These are phyloP conservation scores for Betula pendula DNA, from an alignment of 306 rosid genomes.

Conservation along the genomic window DNA sequence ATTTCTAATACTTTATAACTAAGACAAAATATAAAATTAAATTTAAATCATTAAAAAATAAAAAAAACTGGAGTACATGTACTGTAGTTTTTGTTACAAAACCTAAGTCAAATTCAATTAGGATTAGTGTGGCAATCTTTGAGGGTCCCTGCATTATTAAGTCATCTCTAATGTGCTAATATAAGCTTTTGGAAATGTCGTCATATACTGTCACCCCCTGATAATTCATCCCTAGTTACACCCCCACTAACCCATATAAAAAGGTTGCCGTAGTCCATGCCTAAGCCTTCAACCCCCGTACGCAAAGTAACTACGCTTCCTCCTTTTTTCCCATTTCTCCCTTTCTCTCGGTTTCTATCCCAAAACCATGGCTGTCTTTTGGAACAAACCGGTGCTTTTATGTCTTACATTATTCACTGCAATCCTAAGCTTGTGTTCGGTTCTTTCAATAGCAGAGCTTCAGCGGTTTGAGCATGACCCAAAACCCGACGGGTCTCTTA, in stretches of 20 bases:
- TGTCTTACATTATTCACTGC: slow-evolving; percentile 1
- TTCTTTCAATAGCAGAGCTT: slow-evolving; percentile 34
- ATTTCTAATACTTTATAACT: no score
- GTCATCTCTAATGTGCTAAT: neutral
- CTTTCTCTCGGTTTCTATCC: neutral
- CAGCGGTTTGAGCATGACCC: slow-evolving; percentile 27
- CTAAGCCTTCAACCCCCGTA: neutral
- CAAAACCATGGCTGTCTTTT: slow-evolving; percentile 32
- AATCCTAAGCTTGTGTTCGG: slow-evolving; percentile 6
- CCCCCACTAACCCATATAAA: neutral
- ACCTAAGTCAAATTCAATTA: no score
- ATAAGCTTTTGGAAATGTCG: neutral
- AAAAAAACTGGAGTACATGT: no score
- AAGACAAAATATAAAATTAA: no score
- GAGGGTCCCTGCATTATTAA: no score
- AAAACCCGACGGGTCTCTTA: slow-evolving; percentile 39
- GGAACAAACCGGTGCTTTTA: neutral
- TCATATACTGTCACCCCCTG: neutral
- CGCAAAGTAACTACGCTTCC: neutral
- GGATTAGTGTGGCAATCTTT: no score
- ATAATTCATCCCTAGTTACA: neutral
- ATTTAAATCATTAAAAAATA: no score
- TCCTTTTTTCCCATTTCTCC: neutral
- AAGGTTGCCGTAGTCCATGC: neutral
- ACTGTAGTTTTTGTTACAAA: no score